Evolutionary conservation across 2,329 filamentous ascomycete species (phyloP), one percentile per base, ranked within the genome.

Genomic region (Aspergillus transmontanensis): DNA sequence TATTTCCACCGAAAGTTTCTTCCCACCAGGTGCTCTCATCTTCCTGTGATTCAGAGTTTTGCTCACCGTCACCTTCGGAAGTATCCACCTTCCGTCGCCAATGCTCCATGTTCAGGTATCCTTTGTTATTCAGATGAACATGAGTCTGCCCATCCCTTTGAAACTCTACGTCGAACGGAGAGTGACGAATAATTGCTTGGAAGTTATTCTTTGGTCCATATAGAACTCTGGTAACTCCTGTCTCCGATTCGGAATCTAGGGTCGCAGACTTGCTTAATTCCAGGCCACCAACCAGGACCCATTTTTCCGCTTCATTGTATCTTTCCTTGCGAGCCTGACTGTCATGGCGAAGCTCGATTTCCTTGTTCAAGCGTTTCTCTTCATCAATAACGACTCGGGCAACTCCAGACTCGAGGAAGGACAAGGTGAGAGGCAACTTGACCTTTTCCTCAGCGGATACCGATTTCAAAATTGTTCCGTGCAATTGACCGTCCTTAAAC

Each of bases 21-120:
- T 99, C 95, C 95, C 95, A 99, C 93, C 93, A 97, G 4, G 94
- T 97, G 79, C 89, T 91, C 75, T 97, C 91, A 68, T 83, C 84
- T 12, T 80, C 72, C 41, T 76, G 73, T 41, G 76, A 66, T 46
- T 69, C 67, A 57, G 78, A 76, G 14, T 80, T 76, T 30, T 81
- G 76, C 57, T 82, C 72, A 57, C 83, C 80, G 66, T 78, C 82
- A 61, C 81, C 84, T 61, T 88, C 87, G 45, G 81, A 79, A 32
- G 79, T 83, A 60, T 97, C 94, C 19, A 93, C 80, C 85, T 97
- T 96, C 50, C 90, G 85, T 64, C 95, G 85, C 95, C 95, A 99
- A 76, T 99, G 95, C 78, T 99, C 95, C 76, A 98, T 80, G 73
- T 98, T 99, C 77, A 99, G 77, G 66, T 96, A 82, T 0, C 94